Conservation (phyloP, 306 rosid genomes). For the cucumber (Cucumis sativus) region Cucumber_9930_V3 NC_026660.2:22940501-22941000, state of each 20-base stretch:
- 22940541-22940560: background rate
- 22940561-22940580: background rate
- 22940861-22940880: background rate
- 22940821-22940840: conserved; percentile 35
- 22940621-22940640: conserved; percentile 62
- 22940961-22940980: background rate
- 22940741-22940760: conserved; percentile 60
- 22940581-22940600: background rate
- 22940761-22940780: conserved; percentile 36
- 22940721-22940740: conserved; percentile 57
- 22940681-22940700: conserved; percentile 37
- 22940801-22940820: conserved; percentile 25
- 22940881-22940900: conserved; percentile 30
- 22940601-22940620: background rate
- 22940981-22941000: background rate
- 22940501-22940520: background rate
- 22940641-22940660: conserved; percentile 35
- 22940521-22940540: background rate
- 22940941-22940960: conserved; percentile 9
- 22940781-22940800: conserved; percentile 26
- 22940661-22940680: conserved; percentile 54
- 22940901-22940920: conserved; percentile 17
- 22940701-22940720: conserved; percentile 42
- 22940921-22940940: conserved; percentile 25
- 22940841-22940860: background rate